These are phyloP conservation scores for Fraxinus ornus DNA, from an alignment of 305 asterid species.

Conservation along the genomic window DNA sequence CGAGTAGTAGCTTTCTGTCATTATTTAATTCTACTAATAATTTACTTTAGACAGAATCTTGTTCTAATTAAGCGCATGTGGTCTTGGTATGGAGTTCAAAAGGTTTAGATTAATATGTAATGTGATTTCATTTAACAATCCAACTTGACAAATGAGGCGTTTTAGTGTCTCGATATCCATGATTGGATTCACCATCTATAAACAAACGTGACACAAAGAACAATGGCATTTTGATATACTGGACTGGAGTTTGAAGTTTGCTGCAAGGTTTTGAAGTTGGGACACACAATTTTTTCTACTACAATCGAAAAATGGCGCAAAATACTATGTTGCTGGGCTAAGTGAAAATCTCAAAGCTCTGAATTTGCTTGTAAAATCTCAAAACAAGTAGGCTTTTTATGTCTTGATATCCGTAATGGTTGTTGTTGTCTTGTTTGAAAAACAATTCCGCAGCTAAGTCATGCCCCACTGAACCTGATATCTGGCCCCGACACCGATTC, in stretches of 20 bases:
- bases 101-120: background rate
- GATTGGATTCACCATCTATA: background rate
- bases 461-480: background rate
- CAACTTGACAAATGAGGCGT: background rate
- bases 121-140: background rate
- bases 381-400: background rate
- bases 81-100: background rate
- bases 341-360: background rate
- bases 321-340: background rate
- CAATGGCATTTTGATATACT: background rate
- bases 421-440: background rate
- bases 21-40: background rate
- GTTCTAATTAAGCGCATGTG: background rate
- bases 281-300: background rate
- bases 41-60: background rate
- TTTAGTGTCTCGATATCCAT: background rate
- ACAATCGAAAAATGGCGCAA: background rate
- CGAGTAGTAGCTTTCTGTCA: background rate
- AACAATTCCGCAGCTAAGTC: background rate
- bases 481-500: background rate
- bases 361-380: background rate
- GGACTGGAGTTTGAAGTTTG: background rate
- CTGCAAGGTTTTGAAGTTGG: background rate
- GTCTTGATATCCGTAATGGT: background rate
- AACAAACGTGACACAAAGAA: background rate